Evolutionary conservation across 2,329 filamentous ascomycete species (phyloP).

Genomic region (Penicillium expansum): DNA sequence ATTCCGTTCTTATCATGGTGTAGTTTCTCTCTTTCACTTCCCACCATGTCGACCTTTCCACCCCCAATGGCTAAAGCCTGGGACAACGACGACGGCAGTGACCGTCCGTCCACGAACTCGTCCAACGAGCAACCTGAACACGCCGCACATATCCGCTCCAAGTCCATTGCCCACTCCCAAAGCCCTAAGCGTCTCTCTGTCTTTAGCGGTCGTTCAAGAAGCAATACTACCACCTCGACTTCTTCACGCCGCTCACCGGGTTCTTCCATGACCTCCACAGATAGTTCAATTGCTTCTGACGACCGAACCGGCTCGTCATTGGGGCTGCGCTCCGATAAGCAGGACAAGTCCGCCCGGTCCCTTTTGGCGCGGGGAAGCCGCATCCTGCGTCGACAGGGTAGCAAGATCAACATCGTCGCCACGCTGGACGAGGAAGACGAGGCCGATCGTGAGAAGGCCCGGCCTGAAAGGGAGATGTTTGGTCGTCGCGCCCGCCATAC

Average conservation of each 20-base stretch:
- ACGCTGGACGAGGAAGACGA: conserved; percentile 44
- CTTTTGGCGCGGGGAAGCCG: conserved; percentile 46
- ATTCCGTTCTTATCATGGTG: conserved; percentile 11
- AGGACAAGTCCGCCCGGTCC: conserved; percentile 39
- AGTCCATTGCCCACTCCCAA: conserved; percentile 35
- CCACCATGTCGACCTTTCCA: conserved; percentile 9
- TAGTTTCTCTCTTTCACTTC: conserved; percentile 2
- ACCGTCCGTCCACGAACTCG: conserved; percentile 32
- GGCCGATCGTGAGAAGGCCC: conserved; percentile 31
- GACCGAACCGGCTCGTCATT: conserved; percentile 31
- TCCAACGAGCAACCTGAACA: conserved; percentile 37
- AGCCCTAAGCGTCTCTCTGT: conserved; percentile 43
- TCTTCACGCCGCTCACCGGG: conserved; percentile 48
- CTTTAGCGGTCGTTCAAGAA: conserved; percentile 41
- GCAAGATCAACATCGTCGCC: conserved; percentile 45
- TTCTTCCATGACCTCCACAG: conserved; percentile 41
- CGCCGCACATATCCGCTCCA: conserved; percentile 35
- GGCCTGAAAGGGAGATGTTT: conserved; percentile 36
- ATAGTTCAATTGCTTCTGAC: conserved; percentile 31
- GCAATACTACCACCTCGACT: conserved; percentile 52
- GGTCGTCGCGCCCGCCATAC: conserved; percentile 34
- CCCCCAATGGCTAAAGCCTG: conserved; percentile 7
- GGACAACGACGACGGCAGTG: conserved; percentile 28
- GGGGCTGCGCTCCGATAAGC: conserved; percentile 31
- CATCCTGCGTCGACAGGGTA: conserved; percentile 48